Conservation (phyloP, 805 yeast species). For the Zygotorulaspora florentina region DNA sequence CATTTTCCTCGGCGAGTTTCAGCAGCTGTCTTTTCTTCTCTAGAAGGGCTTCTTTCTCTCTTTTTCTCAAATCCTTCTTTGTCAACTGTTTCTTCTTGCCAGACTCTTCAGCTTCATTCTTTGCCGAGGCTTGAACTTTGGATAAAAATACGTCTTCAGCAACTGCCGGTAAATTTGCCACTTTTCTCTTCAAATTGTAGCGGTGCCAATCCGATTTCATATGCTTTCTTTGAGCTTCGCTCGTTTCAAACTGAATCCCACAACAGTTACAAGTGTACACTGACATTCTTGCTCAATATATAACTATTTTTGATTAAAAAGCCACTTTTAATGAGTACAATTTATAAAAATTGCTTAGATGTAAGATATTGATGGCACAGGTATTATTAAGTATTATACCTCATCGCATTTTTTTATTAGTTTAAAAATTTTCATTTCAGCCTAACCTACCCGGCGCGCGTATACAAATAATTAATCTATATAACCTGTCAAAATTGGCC, state of each 20-base stretch:
- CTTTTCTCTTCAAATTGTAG: constrained; percentile 90
- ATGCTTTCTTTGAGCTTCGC: constrained; percentile 79
- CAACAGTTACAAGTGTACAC: constrained; percentile 82
- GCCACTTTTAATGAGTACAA: neutral
- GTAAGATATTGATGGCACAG: too few relatives aligned
- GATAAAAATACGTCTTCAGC: constrained; percentile 63
- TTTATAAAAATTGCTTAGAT: too few relatives aligned
- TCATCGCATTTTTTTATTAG: neutral
- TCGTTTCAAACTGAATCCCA: constrained; percentile 65
- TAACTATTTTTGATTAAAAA: neutral
- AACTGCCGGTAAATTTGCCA: constrained; percentile 78
- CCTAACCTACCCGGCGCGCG: too few relatives aligned
- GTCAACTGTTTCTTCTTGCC: constrained; percentile 34
- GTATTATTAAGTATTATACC: neutral
- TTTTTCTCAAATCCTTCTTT: constrained; percentile 41
- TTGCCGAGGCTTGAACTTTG: constrained; percentile 45
- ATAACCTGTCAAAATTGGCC: too few relatives aligned
- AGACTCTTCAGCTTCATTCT: constrained; percentile 12
- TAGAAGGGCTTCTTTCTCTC: constrained; percentile 40
- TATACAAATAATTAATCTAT: too few relatives aligned
- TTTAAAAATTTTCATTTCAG: neutral
- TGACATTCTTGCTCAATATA: constrained; percentile 12
- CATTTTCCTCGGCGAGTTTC: constrained; percentile 40
- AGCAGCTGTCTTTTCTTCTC: constrained; percentile 41
- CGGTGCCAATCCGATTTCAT: constrained; percentile 99